Conservation (phyloP, 2,329 filamentous ascomycete genomes). For the Cladophialophora yegresii region DNA sequence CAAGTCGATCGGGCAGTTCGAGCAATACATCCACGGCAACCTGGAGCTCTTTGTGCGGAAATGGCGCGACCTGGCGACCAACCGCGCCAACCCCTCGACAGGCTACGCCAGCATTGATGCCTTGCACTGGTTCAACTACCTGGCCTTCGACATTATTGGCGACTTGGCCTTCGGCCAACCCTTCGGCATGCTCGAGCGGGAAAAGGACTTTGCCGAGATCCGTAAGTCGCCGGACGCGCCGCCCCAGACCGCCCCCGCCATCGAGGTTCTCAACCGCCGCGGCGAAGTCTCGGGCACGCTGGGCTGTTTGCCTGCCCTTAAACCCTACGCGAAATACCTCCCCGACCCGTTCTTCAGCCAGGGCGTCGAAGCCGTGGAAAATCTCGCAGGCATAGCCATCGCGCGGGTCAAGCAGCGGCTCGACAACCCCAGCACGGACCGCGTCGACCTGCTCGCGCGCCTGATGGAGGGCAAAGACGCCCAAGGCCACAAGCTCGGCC, state of each 20-base stretch:
- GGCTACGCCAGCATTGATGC: constrained; percentile 68
- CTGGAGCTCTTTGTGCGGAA: constrained; percentile 71
- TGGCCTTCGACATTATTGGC: constrained; percentile 62
- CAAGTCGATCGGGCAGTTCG: constrained; percentile 79
- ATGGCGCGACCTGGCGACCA: constrained; percentile 66
- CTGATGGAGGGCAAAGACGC: constrained; percentile 86
- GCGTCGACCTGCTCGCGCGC: constrained; percentile 77
- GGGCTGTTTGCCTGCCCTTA: constrained; percentile 71
- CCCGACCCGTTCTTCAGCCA: constrained; percentile 80
- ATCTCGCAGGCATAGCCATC: constrained; percentile 83
- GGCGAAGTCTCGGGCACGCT: constrained; percentile 83
- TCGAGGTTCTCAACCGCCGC: constrained; percentile 83
- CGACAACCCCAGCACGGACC: constrained; percentile 59
- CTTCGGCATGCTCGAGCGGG: constrained; percentile 79
- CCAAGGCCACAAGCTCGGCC: constrained; percentile 71
- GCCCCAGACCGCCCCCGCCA: constrained; percentile 72
- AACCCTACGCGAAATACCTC: constrained; percentile 76
- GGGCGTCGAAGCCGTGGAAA: constrained; percentile 72
- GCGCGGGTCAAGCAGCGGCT: constrained; percentile 75
- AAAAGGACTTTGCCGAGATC: constrained; percentile 75
- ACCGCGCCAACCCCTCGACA: constrained; percentile 46
- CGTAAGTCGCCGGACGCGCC: constrained; percentile 61
- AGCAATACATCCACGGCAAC: constrained; percentile 83
- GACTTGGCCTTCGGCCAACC: constrained; percentile 71
- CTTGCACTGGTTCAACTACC: constrained; percentile 77